Evolutionary conservation across 1,139 yeast species (phyloP), one percentile per base, ranked within the genome.

Genomic region (Geotrichum restrictum): DNA sequence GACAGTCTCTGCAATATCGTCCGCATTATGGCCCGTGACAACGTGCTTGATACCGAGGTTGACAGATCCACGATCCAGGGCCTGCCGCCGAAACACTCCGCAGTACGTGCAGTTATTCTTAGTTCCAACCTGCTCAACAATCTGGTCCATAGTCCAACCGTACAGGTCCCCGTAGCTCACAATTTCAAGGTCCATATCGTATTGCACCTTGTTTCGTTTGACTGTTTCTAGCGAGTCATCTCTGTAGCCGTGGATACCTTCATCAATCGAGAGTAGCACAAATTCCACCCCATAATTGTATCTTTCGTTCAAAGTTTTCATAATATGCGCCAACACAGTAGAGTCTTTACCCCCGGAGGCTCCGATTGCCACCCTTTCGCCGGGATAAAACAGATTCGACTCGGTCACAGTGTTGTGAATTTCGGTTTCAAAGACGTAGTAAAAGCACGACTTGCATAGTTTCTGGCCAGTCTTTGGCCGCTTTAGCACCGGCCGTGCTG

Each of bases 311-410:
- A 94, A 72, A 0, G 93, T 80, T 65, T 89, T 93, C 70, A 94
- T 72, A 1, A 94, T 80, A 47, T 93, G 82, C 0, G 98, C 98
- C 36, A 94, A 71, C 0, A 94, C 98, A 0, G 98, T 94, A 3
- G 97, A 88, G 66, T 94, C 99, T 64, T 94, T 94, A 48, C 99
- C 99, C 22, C 99, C 99, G 1, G 96, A 88, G 0, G 98, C 98
- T 13, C 99, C 98, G 27, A 94, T 91, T 14, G 98, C 98, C 1
- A 94, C 93, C 37, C 74, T 77, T 64, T 94, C 98, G 14, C 97
- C 98, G 1, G 74, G 76, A 33, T 80, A 67, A 63, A 94, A 94
- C 45, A 94, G 76, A 1, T 80, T 74, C 51, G 86, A 83, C 45
- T 80, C 75, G 10, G 76, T 74, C 50, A 94, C 91, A 4, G 98